Evolutionary conservation across 2,329 filamentous ascomycete genomes (phyloP), one percentile per base, ranked within the genome.

Genomic region (Fusarium mexicanum): DNA sequence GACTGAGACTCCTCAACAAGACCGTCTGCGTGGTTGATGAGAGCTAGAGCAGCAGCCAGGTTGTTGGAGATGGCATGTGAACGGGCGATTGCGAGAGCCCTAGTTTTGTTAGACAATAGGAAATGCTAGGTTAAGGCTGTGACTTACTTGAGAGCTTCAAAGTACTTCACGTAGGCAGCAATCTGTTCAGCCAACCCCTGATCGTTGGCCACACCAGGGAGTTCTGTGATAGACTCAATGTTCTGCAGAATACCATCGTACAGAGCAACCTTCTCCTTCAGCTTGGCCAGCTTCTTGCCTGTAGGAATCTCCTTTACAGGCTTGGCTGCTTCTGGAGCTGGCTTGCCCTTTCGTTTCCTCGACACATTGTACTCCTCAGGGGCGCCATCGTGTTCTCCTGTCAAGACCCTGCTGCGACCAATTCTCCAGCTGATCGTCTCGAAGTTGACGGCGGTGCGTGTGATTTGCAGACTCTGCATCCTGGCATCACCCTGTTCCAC

Each of bases 341-440:
- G 66, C 64, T 80, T 79, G 29, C 68, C 54, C 69, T 80, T 90
- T 78, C 90, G 90, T 71, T 89, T 88, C 71, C 85, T 86, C 50
- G 83, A 84, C 6, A 82, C 81, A 8, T 83, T 85, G 66, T 87
- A 87, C 24, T 88, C 86, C 26, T 89, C 82, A 22, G 88, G 82
- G 22, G 94, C 88, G 7, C 96, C 96, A 77, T 98, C 96, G 62
- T 93, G 88, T 12, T 89, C 85, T n/a, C 96, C 95, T 59, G 94
- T 94, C 71, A 99, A 85, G 1, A 98, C 92, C 61, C 96, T 89
- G 82, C 99, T 98, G 54, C 96, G 92, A 33, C 96, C 96, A 73
- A 98, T 94, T 81, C 96, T 90, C 95, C 95, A 98, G 79, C 94
- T 95, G 64, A 99, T 93, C 83, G 98, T 91, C 75, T 94, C 94